phyloP scores from a whole-genome alignment of 148 eudicot genomes.

The Tetragonia tetragonoides region DNA sequence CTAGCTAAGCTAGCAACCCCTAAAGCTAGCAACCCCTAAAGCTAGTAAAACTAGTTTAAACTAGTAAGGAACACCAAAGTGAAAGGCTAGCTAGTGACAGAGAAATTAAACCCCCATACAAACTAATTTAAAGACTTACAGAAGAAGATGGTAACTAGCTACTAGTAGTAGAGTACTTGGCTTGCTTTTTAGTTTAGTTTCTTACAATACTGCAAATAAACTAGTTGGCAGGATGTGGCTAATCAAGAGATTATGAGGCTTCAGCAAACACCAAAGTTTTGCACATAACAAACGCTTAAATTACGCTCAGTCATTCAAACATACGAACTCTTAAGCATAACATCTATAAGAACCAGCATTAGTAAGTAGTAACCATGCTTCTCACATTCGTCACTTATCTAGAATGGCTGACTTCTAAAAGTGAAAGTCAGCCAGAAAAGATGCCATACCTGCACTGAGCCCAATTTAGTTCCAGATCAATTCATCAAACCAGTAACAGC shows the following conservation, averaged over 20 bases:
- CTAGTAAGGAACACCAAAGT: conserved; percentile 16
- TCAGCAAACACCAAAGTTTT: too few species aligned
- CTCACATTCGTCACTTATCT: background rate
- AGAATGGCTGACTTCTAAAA: background rate
- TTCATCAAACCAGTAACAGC: too few species aligned
- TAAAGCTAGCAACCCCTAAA: conserved; percentile 12
- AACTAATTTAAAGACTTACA: background rate
- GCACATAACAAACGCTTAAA: too few species aligned
- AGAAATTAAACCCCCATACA: background rate
- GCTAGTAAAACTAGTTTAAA: too few species aligned
- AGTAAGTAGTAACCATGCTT: too few species aligned
- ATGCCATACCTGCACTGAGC: background rate
- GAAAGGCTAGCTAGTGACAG: background rate
- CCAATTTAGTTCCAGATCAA: background rate
- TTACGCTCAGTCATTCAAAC: too few species aligned
- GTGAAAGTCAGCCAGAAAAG: background rate
- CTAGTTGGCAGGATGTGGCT: background rate
- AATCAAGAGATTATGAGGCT: too few species aligned
- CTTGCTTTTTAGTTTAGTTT: conserved; percentile 14
- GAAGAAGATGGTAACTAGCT: conserved; percentile 6
- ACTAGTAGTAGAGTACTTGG: conserved; percentile 24
- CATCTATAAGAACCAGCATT: background rate
- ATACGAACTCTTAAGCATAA: too few species aligned
- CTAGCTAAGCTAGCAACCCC: background rate
- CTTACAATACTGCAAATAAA: background rate